Evolutionary conservation across 805 yeast species (phyloP).

Genomic region (Saccharomycopsis microspora): DNA sequence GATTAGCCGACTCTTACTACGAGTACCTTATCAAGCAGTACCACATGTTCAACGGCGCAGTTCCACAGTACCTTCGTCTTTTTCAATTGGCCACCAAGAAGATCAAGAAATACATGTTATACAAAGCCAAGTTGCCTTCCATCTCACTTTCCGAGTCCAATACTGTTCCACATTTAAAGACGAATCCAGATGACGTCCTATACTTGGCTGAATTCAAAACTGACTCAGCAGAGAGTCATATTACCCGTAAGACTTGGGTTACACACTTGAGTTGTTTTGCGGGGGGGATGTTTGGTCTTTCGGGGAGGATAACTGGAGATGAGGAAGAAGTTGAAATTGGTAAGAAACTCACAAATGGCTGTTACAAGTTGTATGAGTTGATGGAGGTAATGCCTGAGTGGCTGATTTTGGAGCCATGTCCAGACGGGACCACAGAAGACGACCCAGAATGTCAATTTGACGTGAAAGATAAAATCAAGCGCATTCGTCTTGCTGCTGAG

Average conservation of each 20-base stretch:
- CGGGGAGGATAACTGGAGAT: slow-evolving; percentile 24
- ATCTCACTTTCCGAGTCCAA: slow-evolving; percentile 11
- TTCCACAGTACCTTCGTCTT: slow-evolving; percentile 25
- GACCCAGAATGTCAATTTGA: slow-evolving; percentile 19
- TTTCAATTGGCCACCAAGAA: slow-evolving; percentile 26
- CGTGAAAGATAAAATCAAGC: slow-evolving; percentile 8
- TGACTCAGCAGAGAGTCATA: slow-evolving; percentile 9
- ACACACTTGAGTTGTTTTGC: slow-evolving; percentile 39
- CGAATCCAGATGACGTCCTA: slow-evolving; percentile 16
- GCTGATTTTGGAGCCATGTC: slow-evolving; percentile 22
- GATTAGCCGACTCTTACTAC: slow-evolving; percentile 34
- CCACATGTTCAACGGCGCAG: slow-evolving; percentile 30
- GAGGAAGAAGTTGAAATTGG: slow-evolving; percentile 30
- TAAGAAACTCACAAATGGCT: slow-evolving; percentile 34
- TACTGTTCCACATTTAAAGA: slow-evolving; percentile 14
- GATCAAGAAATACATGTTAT: slow-evolving; percentile 31
- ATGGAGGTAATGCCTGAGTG: slow-evolving; percentile 36
- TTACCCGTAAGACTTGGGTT: slow-evolving; percentile 19
- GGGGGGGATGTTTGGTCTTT: slow-evolving; percentile 43
- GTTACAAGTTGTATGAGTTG: slow-evolving; percentile 31
- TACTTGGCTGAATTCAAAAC: slow-evolving; percentile 19
- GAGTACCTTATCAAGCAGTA: slow-evolving; percentile 39
- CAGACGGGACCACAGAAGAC: slow-evolving; percentile 15
- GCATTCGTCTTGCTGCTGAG: slow-evolving; percentile 1
- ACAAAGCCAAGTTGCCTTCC: slow-evolving; percentile 32